A percentile compares a stretch with the other conserved stretches of the same genome.
These are phyloP conservation scores for Albugo candida DNA, from an alignment of 352 stramenopile species.

Conservation along the genomic window DNA sequence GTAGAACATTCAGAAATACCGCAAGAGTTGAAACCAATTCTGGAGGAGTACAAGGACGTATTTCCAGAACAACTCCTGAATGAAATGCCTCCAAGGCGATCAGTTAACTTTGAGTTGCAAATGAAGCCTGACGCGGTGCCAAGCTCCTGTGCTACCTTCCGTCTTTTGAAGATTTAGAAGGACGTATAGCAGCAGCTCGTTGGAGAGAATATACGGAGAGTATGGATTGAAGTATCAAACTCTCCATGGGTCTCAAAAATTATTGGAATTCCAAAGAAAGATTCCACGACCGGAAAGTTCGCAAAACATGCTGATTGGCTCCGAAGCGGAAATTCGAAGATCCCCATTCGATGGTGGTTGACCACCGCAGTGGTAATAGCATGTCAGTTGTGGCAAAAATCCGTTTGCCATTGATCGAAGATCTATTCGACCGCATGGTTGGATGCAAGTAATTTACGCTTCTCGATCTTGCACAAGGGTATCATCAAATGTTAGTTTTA, in stretches of 20 bases:
- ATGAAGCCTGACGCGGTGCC: not conserved
- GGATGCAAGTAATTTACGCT: slow-evolving; percentile 1
- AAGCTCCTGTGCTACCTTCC: slow-evolving; percentile 3
- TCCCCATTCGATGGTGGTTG: slow-evolving; percentile 2
- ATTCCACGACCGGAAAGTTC: slow-evolving; percentile 2
- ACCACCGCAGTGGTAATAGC: slow-evolving; percentile 3
- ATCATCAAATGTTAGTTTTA: slow-evolving; percentile 4
- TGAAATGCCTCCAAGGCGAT: not conserved
- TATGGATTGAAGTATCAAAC: slow-evolving; percentile 8
- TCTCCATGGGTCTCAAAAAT: slow-evolving; percentile 7
- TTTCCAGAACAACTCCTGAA: not conserved
- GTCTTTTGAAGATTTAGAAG: not conserved
- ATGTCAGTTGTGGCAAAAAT: slow-evolving; percentile 4
- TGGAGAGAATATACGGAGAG: not conserved
- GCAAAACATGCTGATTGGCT: slow-evolving; percentile 1
- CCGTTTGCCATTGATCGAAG: slow-evolving; percentile 4
- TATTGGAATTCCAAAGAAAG: slow-evolving; percentile 5
- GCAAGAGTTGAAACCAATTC: not conserved
- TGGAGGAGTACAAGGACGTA: not conserved
- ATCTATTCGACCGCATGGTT: slow-evolving; percentile 5
- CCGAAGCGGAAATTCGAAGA: not conserved
- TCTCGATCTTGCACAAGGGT: slow-evolving; percentile 6
- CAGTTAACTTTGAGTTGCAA: not conserved
- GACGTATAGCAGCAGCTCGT: not conserved
- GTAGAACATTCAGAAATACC: not conserved